A percentile compares a stretch with the other conserved stretches of the same genome.
These are phyloP conservation scores for Arthrinium phaeospermum DNA, from an alignment of 2,329 filamentous ascomycete species.

Conservation along the genomic window DNA sequence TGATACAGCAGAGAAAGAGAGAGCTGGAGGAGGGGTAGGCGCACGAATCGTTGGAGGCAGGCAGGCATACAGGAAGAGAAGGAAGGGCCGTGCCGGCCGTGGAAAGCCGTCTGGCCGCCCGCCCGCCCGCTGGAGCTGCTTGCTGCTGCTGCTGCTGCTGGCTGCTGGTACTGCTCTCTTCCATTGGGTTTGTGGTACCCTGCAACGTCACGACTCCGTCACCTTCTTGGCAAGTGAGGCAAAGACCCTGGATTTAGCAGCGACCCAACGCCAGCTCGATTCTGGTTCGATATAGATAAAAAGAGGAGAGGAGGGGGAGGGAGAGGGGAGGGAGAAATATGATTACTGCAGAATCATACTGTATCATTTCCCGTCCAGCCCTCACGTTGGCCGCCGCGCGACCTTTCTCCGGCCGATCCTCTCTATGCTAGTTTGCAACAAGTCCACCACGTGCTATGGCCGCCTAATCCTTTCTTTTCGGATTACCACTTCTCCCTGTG, in stretches of 20 bases:
- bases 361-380: neutral
- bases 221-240: neutral
- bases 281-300: neutral
- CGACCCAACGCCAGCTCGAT: neutral
- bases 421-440: neutral
- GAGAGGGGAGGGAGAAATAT: neutral
- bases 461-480: neutral
- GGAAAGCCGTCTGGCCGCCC: slow-evolving; percentile 5
- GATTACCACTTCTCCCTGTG: neutral
- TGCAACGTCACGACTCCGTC: slow-evolving; percentile 13
- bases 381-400: neutral
- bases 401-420: neutral
- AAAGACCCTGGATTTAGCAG: neutral
- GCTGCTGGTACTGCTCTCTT: no score
- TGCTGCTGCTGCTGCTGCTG: no score
- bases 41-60: neutral
- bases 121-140: neutral
- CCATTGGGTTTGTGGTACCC: neutral
- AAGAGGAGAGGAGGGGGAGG: neutral
- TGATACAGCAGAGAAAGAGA: no score
- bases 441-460: neutral
- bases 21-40: neutral
- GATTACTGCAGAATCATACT: neutral
- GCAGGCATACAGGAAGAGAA: neutral
- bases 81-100: slow-evolving; percentile 7